Evolutionary conservation across 129 eudicot genomes (phyloP).

Genomic region (Kitagawia praeruptora): DNA sequence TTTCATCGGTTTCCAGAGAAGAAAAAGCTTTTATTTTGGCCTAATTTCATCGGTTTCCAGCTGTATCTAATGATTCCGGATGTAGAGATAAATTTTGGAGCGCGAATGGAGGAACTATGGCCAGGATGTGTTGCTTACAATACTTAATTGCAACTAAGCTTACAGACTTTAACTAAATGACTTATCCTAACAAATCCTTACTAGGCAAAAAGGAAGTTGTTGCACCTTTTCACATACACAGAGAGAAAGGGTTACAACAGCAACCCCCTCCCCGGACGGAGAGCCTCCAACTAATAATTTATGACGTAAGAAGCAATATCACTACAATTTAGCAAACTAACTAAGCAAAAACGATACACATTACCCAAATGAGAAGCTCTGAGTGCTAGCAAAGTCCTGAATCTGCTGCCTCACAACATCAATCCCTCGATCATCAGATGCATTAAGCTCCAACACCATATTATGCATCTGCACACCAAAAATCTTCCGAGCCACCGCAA

Average conservation of each 20-base stretch:
- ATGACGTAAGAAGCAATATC: too few relatives aligned
- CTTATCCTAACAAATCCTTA: background rate
- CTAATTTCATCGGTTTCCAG: too few relatives aligned
- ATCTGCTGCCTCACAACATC: conserved; percentile 98
- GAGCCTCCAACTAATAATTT: too few relatives aligned
- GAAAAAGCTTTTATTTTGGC: too few relatives aligned
- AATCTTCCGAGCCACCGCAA: conserved; percentile 85
- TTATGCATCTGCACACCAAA: conserved; percentile 78
- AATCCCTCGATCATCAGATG: conserved; percentile 96
- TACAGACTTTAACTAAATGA: background rate
- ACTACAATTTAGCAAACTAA: background rate
- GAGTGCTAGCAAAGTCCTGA: conserved; percentile 98
- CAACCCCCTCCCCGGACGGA: too few relatives aligned
- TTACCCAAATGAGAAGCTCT: conserved; percentile 93
- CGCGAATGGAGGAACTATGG: too few relatives aligned
- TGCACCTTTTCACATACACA: too few relatives aligned
- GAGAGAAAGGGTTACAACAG: too few relatives aligned
- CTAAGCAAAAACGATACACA: background rate
- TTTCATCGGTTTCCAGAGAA: too few relatives aligned
- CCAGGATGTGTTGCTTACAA: too few relatives aligned
- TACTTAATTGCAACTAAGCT: too few relatives aligned
- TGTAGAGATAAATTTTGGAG: too few relatives aligned
- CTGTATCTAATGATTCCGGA: background rate
- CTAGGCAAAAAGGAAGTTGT: background rate
- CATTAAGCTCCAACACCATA: conserved; percentile 93